phyloP scores from a whole-genome alignment of 2,329 filamentous ascomycete genomes.

The Graphium sp. region DNA sequence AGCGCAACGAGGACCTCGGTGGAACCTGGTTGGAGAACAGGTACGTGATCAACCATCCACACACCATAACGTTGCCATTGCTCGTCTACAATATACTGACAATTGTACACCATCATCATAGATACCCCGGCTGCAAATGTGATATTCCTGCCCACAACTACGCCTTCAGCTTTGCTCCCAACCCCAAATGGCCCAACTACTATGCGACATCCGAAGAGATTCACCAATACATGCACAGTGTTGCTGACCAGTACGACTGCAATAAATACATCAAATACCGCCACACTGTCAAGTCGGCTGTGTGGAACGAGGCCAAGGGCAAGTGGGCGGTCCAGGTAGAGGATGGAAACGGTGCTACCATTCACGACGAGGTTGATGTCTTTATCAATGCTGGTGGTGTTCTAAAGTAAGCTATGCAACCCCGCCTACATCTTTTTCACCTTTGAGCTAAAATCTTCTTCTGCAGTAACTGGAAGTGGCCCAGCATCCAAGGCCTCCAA shows the following conservation, averaged over 20 bases:
- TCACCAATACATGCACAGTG: constrained; percentile 20
- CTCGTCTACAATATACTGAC: neutral
- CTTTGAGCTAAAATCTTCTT: constrained; percentile 8
- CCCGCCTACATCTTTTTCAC: neutral
- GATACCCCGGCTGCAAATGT: constrained; percentile 6
- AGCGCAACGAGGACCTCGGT: constrained; percentile 5
- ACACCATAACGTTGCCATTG: neutral
- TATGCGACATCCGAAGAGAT: constrained; percentile 6
- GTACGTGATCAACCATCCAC: neutral
- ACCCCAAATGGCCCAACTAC: constrained; percentile 7
- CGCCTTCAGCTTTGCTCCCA: constrained; percentile 6
- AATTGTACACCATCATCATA: no score
- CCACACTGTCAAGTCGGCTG: constrained; percentile 30
- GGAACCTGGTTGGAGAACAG: constrained; percentile 5
- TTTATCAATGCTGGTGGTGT: constrained; percentile 6
- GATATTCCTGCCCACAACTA: constrained; percentile 6
- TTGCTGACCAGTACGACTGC: constrained; percentile 47
- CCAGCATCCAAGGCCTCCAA: constrained; percentile 38
- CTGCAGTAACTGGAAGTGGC: constrained; percentile 51
- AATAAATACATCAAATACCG: constrained; percentile 38
- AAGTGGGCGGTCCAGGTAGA: constrained; percentile 4
- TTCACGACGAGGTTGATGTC: constrained; percentile 5
- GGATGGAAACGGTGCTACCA: constrained; percentile 1
- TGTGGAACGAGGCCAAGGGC: constrained; percentile 31
- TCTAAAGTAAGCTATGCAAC: constrained; percentile 4